Evolutionary conservation across 2,329 filamentous ascomycete species (phyloP).

Genomic region (Verticillium dahliae): DNA sequence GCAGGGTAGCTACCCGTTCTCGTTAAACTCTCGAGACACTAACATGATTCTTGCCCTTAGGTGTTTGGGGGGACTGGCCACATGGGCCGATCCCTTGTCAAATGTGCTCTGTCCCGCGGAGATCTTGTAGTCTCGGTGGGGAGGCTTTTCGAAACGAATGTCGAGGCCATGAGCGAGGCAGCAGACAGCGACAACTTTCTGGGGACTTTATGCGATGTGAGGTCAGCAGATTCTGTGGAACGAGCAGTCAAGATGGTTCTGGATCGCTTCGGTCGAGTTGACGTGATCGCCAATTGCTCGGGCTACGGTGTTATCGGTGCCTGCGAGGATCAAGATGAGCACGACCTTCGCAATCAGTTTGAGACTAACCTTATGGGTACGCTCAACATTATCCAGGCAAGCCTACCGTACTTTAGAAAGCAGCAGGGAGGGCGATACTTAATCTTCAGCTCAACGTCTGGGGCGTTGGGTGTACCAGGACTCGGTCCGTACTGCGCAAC

Average conservation of each 20-base stretch:
- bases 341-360: conserved; percentile 92
- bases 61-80: conserved; percentile 96
- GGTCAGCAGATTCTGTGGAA: conserved; percentile 70
- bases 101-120: conserved; percentile 69
- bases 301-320: conserved; percentile 93
- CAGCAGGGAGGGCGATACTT: conserved; percentile 75
- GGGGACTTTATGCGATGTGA: conserved; percentile 83
- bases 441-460: conserved; percentile 89
- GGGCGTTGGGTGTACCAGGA: conserved; percentile 87
- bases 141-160: conserved; percentile 68
- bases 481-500: conserved; percentile 93
- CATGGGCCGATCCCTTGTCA: conserved; percentile 86
- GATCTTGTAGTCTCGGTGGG: conserved; percentile 86
- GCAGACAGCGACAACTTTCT: conserved; percentile 62
- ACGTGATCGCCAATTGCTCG: conserved; percentile 88
- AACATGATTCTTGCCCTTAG: conserved; percentile 31
- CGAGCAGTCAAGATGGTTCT: conserved; percentile 65
- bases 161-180: conserved; percentile 52
- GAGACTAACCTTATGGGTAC: conserved; percentile 98
- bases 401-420: conserved; percentile 78
- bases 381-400: conserved; percentile 84
- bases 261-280: conserved; percentile 70
- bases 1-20: background rate
- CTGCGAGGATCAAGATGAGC: conserved; percentile 94
- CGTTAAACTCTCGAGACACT: background rate